Base-by-base conservation (phyloP, 805 yeast genomes). In the Yamadazyma sp. region DNA sequence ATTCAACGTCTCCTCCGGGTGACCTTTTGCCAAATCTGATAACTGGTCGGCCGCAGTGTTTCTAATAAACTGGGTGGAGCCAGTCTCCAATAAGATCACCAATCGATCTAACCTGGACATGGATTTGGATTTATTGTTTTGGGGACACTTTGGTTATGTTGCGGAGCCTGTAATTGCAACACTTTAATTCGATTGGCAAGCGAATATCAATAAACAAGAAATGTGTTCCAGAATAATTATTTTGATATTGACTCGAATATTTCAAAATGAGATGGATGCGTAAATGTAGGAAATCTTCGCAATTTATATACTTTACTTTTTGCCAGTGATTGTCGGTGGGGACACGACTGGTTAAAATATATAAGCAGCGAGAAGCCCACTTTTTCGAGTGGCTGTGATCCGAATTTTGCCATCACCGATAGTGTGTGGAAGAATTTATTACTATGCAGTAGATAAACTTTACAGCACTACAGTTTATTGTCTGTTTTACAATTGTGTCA, bases 11-110 rank as follows among this genome's bases (percentile, higher is more conserved):
- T 93, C 98, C 54, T 91, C 98, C 0, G 98, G 96, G 54, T 93
- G 98, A 28, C 84, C 84, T 58, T 84, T 84, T 18, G 96, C 97
- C 25, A 95, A 72, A 49, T 91, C 98, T 4, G 96, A 87, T 48
- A 93, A 71, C 63, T 93, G 99, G 54, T 91, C 96, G 2, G 98
- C 98, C 1, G 99, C 99, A 7, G 96, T 87, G 54, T 87, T 88
- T 48, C 98, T 76, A 29, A 93, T 93, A 57, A 88, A 84, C 26
- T 86, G 86, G 4, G 97, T 88, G 9, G 96, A 87, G 8, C 99
- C 99, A 1, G 97, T 87, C 62, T 95, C 99, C 47, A 93, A 67
- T 28, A 78, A 48, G 42, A 77, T 65, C 44, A 77, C 81, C 41
- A 77, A 70, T 39, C 82, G 64, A 49, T 77, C 82, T 48, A 77